Conservation (phyloP, 2,329 filamentous ascomycete genomes). For the Hypoxylon sp. region DNA sequence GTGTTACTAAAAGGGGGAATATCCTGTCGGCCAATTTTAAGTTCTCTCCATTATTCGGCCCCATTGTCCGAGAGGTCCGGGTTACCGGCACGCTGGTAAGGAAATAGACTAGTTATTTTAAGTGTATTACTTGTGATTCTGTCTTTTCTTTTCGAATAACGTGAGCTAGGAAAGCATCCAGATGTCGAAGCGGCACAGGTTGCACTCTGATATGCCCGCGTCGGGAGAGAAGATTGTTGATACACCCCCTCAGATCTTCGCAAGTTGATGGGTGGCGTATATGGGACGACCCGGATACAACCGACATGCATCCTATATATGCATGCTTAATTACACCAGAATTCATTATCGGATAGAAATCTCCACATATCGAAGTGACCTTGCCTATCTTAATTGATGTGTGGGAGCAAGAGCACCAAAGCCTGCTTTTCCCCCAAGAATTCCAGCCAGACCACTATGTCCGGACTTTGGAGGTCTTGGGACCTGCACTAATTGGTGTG, state of each 20-base stretch:
- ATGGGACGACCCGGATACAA: constrained; percentile 9
- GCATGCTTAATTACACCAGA: background rate
- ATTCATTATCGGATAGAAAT: background rate
- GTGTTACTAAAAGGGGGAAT: constrained; percentile 33
- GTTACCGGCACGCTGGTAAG: constrained; percentile 31
- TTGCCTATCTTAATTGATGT: background rate
- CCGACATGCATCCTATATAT: background rate
- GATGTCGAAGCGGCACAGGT: background rate
- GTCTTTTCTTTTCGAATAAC: background rate
- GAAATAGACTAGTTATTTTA: background rate
- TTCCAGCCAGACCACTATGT: constrained; percentile 1
- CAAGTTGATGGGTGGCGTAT: background rate
- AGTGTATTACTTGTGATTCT: background rate
- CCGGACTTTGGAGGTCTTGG: constrained; percentile 7
- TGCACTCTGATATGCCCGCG: background rate
- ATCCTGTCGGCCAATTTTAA: constrained; percentile 33
- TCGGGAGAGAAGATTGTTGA: background rate
- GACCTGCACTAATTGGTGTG: constrained; percentile 10
- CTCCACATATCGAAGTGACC: background rate
- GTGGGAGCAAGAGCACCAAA: background rate
- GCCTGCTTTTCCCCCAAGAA: background rate
- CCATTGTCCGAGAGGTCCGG: constrained; percentile 47
- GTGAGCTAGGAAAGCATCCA: background rate
- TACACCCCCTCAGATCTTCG: background rate
- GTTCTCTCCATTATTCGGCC: constrained; percentile 28